Evolutionary conservation across 345 rosid genomes (phyloP).

Genomic region (Linum tenue): DNA sequence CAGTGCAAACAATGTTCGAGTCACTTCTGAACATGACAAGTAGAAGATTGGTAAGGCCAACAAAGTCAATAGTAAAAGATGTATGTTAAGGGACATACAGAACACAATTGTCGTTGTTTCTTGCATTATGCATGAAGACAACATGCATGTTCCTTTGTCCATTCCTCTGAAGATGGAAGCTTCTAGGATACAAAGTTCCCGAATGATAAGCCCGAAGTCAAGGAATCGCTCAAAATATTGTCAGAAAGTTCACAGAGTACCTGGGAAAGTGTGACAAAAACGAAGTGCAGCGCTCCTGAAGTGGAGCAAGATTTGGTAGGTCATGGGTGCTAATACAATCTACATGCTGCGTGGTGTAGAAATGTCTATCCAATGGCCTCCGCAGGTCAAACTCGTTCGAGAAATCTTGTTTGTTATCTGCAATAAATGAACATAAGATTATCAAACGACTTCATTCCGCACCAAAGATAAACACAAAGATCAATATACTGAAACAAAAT

Average conservation of each 20-base stretch:
- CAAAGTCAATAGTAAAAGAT: too few relatives aligned
- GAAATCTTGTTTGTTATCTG: conserved; percentile 59
- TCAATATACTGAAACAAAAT: background rate
- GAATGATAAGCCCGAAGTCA: background rate
- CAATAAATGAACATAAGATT: conserved; percentile 13
- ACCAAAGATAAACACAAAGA: background rate
- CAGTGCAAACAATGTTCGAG: conserved; percentile 33
- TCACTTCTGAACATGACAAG: conserved; percentile 38
- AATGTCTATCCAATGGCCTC: conserved; percentile 86
- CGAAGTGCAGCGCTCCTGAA: conserved; percentile 44
- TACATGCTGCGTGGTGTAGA: conserved; percentile 35
- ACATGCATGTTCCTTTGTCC: background rate
- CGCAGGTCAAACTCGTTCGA: conserved; percentile 85
- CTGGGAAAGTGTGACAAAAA: conserved; percentile 60
- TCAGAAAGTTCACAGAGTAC: conserved; percentile 24
- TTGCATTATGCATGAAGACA: background rate
- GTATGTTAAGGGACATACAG: background rate
- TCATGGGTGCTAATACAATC: conserved; percentile 69
- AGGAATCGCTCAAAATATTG: background rate
- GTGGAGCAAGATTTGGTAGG: conserved; percentile 39
- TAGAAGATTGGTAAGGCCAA: conserved; percentile 6
- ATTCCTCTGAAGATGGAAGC: background rate
- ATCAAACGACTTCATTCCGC: background rate
- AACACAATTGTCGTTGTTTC: too few relatives aligned
- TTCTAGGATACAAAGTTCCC: background rate